Percentiles rank a stretch among this genome's conserved stretches.
Evolutionary conservation across 1,284 basidiomycete species (phyloP).

Genomic region (Sporisorium reilianum): DNA sequence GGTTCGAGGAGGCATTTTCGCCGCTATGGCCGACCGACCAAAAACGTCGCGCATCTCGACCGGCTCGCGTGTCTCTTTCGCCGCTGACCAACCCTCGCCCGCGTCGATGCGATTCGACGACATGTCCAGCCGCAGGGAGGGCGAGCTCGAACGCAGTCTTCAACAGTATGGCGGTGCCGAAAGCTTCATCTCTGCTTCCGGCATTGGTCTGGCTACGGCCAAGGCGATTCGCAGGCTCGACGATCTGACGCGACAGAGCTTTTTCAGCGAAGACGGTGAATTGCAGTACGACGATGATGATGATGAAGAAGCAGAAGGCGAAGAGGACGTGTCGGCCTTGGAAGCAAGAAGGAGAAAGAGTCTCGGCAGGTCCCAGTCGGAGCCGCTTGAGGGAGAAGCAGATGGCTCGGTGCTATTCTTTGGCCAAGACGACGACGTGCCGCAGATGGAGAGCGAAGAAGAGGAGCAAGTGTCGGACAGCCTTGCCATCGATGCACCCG

Average conservation of each 20-base stretch:
- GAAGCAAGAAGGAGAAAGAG: constrained; percentile 16
- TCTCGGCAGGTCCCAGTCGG: constrained; percentile 31
- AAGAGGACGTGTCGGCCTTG: constrained; percentile 5
- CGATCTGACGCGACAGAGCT: constrained; percentile 42
- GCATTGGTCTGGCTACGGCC: constrained; percentile 29
- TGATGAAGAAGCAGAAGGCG: constrained; percentile 16
- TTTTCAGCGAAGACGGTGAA: constrained; percentile 41
- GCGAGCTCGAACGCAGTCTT: constrained; percentile 38
- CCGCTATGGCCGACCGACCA: constrained; percentile 36
- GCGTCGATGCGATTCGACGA: constrained; percentile 34
- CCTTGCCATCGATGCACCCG: constrained; percentile 28
- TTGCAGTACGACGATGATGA: constrained; percentile 37
- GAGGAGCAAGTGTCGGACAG: constrained; percentile 39
- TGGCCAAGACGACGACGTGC: constrained; percentile 27
- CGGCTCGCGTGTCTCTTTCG: constrained; percentile 45
- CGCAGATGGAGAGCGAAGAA: constrained; percentile 20
- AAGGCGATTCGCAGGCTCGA: constrained; percentile 40
- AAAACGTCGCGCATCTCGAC: constrained; percentile 29
- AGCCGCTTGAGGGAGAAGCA: constrained; percentile 37
- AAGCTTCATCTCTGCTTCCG: constrained; percentile 32
- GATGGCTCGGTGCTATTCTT: constrained; percentile 43
- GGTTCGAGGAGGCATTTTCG: constrained; percentile 47
- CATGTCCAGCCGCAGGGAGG: constrained; percentile 38
- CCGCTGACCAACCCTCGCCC: constrained; percentile 29
- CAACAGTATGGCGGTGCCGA: constrained; percentile 18